phyloP scores from a whole-genome alignment of 2,329 filamentous ascomycete genomes.

The Phialophora macrospora region DNA sequence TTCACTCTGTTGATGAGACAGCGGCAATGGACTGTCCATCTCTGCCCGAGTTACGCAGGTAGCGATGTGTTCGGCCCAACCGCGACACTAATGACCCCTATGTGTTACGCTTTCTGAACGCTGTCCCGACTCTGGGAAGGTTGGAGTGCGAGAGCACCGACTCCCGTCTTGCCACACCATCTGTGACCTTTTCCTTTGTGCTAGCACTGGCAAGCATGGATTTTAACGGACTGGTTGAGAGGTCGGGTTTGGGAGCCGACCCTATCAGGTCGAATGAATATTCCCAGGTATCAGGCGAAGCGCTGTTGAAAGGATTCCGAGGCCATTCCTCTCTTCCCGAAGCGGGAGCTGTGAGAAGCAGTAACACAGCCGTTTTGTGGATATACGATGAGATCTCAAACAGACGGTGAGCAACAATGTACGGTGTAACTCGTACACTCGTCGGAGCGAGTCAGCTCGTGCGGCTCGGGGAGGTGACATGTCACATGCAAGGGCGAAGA shows the following conservation, averaged over 20 bases:
- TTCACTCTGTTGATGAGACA: background rate
- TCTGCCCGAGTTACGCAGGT: background rate
- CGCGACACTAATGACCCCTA: background rate
- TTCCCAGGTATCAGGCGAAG: background rate
- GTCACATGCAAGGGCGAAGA: conserved; percentile 25
- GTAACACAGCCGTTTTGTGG: background rate
- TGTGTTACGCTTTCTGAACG: background rate
- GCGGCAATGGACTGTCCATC: background rate
- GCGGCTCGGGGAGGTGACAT: conserved; percentile 20
- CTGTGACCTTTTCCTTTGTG: background rate
- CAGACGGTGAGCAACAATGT: conserved; percentile 22
- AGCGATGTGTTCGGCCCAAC: conserved; percentile 3
- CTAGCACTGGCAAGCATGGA: background rate
- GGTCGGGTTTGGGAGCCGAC: background rate
- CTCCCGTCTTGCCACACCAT: background rate
- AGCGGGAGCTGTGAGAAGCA: background rate
- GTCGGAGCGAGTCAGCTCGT: conserved; percentile 10
- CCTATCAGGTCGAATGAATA: background rate
- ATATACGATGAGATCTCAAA: conserved; percentile 1
- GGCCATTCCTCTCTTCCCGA: background rate
- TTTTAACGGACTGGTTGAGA: background rate
- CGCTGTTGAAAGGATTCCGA: background rate
- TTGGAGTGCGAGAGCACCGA: background rate
- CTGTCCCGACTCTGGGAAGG: background rate
- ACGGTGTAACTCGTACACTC: conserved; percentile 1